These are phyloP conservation scores for Verticillium nubilum DNA, from an alignment of 2,329 filamentous ascomycete genomes.

Conservation along the genomic window DNA sequence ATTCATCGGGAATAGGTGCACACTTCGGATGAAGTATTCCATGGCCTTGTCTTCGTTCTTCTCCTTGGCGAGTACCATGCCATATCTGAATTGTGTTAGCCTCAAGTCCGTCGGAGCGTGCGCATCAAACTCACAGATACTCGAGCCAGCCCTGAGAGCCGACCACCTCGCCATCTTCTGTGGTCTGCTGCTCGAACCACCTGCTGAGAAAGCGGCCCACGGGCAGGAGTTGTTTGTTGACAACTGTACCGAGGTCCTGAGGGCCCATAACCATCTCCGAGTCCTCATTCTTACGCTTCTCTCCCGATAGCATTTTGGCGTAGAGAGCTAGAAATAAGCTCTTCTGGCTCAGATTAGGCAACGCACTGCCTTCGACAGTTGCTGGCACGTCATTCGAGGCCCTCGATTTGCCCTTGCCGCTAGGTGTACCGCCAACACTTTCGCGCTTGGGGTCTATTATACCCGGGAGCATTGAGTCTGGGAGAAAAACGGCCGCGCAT, in stretches of 20 bases:
- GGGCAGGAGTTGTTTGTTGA: slow-evolving; percentile 77
- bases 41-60: slow-evolving; percentile 85
- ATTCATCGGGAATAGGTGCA: slow-evolving; percentile 88
- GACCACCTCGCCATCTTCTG: slow-evolving; percentile 51
- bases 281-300: slow-evolving; percentile 95
- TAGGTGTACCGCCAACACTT: slow-evolving; percentile 34
- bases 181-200: slow-evolving; percentile 68
- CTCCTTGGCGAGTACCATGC: slow-evolving; percentile 81
- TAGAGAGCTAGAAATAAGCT: slow-evolving; percentile 90
- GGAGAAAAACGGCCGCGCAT: slow-evolving; percentile 82
- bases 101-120: not conserved
- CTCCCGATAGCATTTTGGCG: slow-evolving; percentile 85
- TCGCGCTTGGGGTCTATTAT: slow-evolving; percentile 44
- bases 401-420: slow-evolving; percentile 56
- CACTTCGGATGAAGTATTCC: slow-evolving; percentile 80
- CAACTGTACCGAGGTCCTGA: slow-evolving; percentile 75
- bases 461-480: slow-evolving; percentile 69
- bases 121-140: slow-evolving; percentile 51
- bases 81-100: slow-evolving; percentile 51
- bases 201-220: slow-evolving; percentile 72
- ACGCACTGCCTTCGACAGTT: slow-evolving; percentile 15
- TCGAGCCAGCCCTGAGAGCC: slow-evolving; percentile 90
- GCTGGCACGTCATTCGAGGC: slow-evolving; percentile 13
- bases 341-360: slow-evolving; percentile 74
- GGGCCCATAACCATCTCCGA: slow-evolving; percentile 96